Base-by-base conservation (phyloP, 371 early-diverging fungal species). In the Mucor sp. region DNA sequence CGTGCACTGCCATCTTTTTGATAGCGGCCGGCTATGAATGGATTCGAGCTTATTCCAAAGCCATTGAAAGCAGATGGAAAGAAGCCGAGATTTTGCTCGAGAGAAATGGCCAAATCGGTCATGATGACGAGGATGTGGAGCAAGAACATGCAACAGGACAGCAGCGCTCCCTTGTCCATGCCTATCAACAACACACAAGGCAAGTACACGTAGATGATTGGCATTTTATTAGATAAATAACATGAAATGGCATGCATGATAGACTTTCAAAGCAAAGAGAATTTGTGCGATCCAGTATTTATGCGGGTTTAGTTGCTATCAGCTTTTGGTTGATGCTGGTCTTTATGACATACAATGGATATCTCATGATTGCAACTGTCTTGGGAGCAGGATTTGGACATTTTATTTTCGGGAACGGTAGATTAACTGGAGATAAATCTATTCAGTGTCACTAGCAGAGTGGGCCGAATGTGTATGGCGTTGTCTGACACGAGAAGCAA, bases 331-430 rank as follows among this genome's bases (percentile, higher is more conserved):
- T 91, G 7, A 92, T 92, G 92, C 84, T 92, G 35, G 85, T 94
- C 39, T 93, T 93, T 74, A 94, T 94, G 94, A 94, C 92, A 0
- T 94, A 91, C 73, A 94, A 94, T 68, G 92, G 91, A 17, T 93
- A 79, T 76, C 79, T 94, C 3, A 92, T 94, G 81, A 74, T 89
- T 6, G 83, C 89, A 8, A 85, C 88, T 2, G 83, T 90, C 25
- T 62, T 87, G 23, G 94, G 94, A 19, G 89, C 94, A 14, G 88
- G 89, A 8, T 58, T 87, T n/a, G 93, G 93, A 25, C 86, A 90
- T 79, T 91, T 80, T 73, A 73, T 85, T 23, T 89, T 89, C 76
- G 84, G 82, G n/a, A 47, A 76, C 33, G 72, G 73, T 19, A 62
- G 63, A 44, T 61, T 81, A 15, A 21, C 57, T 1, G 71, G 71